These are phyloP conservation scores for Auxenochlorella pyrenoidosa DNA, from an alignment of 139 green algal species.

Conservation along the genomic window DNA sequence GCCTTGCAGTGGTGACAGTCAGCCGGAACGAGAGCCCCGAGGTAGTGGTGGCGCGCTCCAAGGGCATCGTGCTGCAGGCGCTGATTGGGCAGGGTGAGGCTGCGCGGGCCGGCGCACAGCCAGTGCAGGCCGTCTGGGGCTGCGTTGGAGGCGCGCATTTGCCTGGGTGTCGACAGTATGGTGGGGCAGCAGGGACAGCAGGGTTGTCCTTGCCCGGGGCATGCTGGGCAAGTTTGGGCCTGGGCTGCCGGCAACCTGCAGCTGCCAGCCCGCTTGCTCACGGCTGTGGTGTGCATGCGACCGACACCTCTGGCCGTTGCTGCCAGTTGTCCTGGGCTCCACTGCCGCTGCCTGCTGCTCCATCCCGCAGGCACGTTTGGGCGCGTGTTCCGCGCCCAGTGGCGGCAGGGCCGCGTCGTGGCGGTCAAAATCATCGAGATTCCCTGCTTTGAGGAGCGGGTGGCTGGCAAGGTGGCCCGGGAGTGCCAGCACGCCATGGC, in stretches of 20 bases:
- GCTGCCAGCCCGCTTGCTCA: background rate
- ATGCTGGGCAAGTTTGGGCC: background rate
- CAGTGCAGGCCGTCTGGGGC: background rate
- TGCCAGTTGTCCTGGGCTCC: background rate
- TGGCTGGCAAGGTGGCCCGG: background rate
- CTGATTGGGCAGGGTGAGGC: constrained; percentile 13
- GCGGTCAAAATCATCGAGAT: constrained; percentile 13
- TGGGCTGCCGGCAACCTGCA: background rate
- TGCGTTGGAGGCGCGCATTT: background rate
- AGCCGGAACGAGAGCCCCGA: background rate
- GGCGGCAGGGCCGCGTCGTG: background rate
- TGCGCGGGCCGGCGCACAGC: background rate
- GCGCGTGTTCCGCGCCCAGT: constrained; percentile 7
- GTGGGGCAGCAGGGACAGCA: no score
- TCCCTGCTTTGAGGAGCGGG: background rate
- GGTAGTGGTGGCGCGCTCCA: background rate
- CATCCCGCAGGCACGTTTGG: constrained; percentile 6
- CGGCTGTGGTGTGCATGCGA: background rate
- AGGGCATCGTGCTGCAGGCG: constrained; percentile 23
- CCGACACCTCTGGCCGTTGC: background rate
- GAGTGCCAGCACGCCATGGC: background rate
- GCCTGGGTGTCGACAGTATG: no score
- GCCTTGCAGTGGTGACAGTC: background rate
- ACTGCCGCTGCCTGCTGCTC: background rate
- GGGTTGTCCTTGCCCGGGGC: no score